Conservation (phyloP, 371 early-diverging fungal genomes). For the Phascolomyces articulosus region DNA sequence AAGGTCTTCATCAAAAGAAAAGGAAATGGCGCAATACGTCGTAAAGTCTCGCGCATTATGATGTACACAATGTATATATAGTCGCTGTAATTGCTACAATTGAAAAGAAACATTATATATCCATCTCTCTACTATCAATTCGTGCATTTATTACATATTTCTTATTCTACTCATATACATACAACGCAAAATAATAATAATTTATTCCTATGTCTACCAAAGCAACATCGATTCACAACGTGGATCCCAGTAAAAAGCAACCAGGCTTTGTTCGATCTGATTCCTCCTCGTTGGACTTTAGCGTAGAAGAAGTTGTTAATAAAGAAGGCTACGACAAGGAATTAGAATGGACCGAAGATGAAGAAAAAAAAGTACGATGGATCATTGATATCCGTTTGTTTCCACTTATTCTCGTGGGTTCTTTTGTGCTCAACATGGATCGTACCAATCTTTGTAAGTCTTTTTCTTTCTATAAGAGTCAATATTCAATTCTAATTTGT, state of each 20-base stretch:
- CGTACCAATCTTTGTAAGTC: slow-evolving; percentile 53
- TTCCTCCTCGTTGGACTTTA: background rate
- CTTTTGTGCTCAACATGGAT: slow-evolving; percentile 52
- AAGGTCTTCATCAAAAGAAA: background rate
- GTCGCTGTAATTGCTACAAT: background rate
- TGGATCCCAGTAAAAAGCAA: background rate
- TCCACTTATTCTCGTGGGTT: slow-evolving; percentile 37
- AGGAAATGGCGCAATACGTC: slow-evolving; percentile 1
- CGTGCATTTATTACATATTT: too few species aligned
- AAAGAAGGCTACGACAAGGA: slow-evolving; percentile 20
- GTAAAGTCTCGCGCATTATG: background rate
- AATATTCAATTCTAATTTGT: background rate
- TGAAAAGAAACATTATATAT: background rate
- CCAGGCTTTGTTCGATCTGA: too few species aligned
- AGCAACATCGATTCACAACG: background rate
- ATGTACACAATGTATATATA: background rate
- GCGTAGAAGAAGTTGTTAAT: background rate
- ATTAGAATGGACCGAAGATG: slow-evolving; percentile 43
- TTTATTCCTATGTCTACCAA: too few species aligned
- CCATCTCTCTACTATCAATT: too few species aligned
- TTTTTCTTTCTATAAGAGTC: background rate
- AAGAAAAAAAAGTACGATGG: slow-evolving; percentile 28
- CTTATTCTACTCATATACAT: too few species aligned
- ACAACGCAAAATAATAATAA: background rate
- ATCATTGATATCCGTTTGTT: slow-evolving; percentile 38